phyloP scores from a whole-genome alignment of 768 basidiomycete species.

The Russula olivacea region DNA sequence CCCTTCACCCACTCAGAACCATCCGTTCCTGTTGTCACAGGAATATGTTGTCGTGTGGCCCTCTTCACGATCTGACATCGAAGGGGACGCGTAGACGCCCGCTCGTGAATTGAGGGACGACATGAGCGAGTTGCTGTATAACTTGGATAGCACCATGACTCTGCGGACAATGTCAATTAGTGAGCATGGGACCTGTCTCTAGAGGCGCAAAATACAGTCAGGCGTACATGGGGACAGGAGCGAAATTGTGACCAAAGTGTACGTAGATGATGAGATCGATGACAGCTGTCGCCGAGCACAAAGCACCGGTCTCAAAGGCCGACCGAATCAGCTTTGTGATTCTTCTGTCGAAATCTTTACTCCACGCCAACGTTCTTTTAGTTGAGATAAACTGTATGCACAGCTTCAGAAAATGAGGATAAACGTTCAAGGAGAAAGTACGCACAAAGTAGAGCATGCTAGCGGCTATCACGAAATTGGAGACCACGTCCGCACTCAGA shows the following conservation, averaged over 20 bases:
- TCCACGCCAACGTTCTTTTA: not conserved
- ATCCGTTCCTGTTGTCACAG: no score
- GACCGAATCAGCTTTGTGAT: constrained; percentile 5
- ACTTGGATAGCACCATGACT: not conserved
- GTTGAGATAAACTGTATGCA: not conserved
- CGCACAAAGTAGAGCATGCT: constrained; percentile 13
- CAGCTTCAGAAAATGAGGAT: not conserved
- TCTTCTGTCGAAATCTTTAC: not conserved
- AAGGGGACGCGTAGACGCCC: not conserved
- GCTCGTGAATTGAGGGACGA: constrained; percentile 13
- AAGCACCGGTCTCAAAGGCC: constrained; percentile 7
- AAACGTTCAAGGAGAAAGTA: not conserved
- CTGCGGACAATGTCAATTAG: not conserved
- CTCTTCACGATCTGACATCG: not conserved
- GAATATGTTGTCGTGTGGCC: not conserved
- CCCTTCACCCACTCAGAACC: no score
- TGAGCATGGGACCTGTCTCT: not conserved
- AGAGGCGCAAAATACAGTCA: no score
- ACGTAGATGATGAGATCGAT: not conserved
- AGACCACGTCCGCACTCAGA: not conserved
- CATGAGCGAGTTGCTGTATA: constrained; percentile 16
- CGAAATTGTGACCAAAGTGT: not conserved
- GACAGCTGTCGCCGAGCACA: not conserved
- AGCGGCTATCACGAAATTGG: not conserved
- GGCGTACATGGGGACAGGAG: not conserved